A percentile compares a stretch with the other conserved stretches of the same genome.
These are phyloP conservation scores for Mycena olivaceomarginata DNA, from an alignment of 768 basidiomycete species.

Conservation along the genomic window DNA sequence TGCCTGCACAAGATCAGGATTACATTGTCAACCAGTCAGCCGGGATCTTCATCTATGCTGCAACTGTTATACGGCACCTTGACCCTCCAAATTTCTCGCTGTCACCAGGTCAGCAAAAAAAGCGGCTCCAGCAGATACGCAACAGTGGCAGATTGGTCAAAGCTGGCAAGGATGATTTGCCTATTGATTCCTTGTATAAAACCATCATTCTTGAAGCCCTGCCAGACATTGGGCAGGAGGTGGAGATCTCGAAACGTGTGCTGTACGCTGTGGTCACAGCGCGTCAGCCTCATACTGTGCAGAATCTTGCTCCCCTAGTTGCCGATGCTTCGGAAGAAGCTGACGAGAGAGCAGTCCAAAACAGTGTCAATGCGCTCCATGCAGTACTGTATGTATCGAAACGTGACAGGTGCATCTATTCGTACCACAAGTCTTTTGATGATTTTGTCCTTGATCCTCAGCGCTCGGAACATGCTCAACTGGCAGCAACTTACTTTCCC, in stretches of 20 bases:
- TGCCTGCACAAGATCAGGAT: neutral
- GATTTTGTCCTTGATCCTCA: neutral
- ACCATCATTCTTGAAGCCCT: too few species aligned
- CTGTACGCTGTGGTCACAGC: neutral
- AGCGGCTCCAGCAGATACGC: neutral
- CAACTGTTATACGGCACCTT: neutral
- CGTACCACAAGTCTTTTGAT: neutral
- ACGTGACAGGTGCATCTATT: neutral
- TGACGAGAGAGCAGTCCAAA: neutral
- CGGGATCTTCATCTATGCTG: neutral
- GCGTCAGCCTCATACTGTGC: neutral
- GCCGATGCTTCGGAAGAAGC: neutral
- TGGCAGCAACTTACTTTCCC: neutral
- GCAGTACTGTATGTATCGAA: neutral
- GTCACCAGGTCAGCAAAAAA: neutral
- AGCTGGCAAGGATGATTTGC: neutral
- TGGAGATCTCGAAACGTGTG: neutral
- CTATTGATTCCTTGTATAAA: neutral
- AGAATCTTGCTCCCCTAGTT: neutral
- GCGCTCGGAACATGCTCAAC: neutral
- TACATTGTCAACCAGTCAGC: neutral
- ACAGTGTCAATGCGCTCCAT: neutral
- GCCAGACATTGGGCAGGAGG: too few species aligned
- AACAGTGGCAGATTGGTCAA: neutral
- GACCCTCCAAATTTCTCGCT: neutral